Evolutionary conservation across 208 protist species (phyloP), one percentile per base, ranked within the genome.

Genomic region (Tritrichomonas foetus): DNA sequence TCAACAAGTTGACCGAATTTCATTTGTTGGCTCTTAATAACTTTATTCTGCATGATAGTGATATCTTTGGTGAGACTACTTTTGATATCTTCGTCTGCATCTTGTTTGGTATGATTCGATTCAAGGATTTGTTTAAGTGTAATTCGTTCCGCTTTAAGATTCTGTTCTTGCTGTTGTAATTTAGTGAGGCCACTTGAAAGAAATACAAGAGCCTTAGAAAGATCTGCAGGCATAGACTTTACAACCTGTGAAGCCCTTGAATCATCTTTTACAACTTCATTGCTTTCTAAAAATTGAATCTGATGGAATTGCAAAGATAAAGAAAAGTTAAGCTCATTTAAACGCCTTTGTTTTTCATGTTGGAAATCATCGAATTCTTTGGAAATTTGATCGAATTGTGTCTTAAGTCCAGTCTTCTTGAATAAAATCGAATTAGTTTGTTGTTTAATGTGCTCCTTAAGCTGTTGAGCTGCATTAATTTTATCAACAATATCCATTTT

Each of bases 281-380:
- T 64, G 1, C 61, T 33, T n/a, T 74, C 61, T 5, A 95, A 41
- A 33, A 93, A 69, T 27, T 93, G 55, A 2, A 95, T 82, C 47
- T 95, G 95, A 25, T 72, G 94, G 44, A 95, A 80, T 11, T 94
- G 89, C 0, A 95, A 57, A 3, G 94, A 95, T 13, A 98, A 96
- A 22, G 98, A 96, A 27, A 97, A 98, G 80, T 97, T 95, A 3
- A 99, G 96, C 96, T 98, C 96, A 94, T 99, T 99, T 36, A 99
- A 96, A 94, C 98, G 97, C 75, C 96, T 95, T 53, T 98, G 97
- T 96, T 99, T 99, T 94, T 98, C 96, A 22, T 89, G 94, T 92
- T 98, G 97, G 78, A 99, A 97, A 39, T 93, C 61, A 49, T 96
- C 92, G 66, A 98, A 97, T 57, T 98, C 97, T 49, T 96, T 93